These are phyloP conservation scores for Ustilago trichophora DNA, from an alignment of 1,284 basidiomycete genomes.

Conservation along the genomic window DNA sequence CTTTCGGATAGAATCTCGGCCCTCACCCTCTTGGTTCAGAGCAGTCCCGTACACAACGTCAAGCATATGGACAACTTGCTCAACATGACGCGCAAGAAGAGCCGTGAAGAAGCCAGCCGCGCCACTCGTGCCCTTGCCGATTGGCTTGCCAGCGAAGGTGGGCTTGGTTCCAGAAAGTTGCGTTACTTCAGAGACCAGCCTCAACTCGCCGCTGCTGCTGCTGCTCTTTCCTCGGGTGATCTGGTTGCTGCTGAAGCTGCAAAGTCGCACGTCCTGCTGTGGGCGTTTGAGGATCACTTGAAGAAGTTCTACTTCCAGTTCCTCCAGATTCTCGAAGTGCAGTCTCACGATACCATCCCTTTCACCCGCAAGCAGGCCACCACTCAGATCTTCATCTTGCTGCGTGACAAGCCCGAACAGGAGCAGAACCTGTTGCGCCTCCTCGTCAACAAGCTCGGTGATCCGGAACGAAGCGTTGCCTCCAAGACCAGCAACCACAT, in stretches of 20 bases:
- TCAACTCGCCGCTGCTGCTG: constrained; percentile 72
- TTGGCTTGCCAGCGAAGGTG: constrained; percentile 82
- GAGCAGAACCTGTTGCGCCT: constrained; percentile 93
- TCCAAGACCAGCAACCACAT: constrained; percentile 89
- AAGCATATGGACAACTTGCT: constrained; percentile 70
- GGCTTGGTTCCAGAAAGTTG: constrained; percentile 76
- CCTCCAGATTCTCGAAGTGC: constrained; percentile 86
- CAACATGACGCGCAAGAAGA: constrained; percentile 87
- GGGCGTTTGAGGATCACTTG: constrained; percentile 95
- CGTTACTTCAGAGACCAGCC: constrained; percentile 92
- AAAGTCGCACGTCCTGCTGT: constrained; percentile 76
- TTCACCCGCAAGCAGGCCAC: constrained; percentile 87
- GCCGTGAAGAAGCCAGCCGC: constrained; percentile 88
- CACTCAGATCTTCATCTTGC: constrained; percentile 75
- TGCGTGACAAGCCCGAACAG: constrained; percentile 92
- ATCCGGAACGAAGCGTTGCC: constrained; percentile 86
- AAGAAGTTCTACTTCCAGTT: constrained; percentile 96
- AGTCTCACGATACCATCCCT: constrained; percentile 85
- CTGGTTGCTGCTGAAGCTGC: constrained; percentile 40
- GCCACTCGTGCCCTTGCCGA: constrained; percentile 90
- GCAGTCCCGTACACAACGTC: constrained; percentile 86
- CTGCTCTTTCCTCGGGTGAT: constrained; percentile 27
- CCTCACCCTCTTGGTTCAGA: constrained; percentile 87
- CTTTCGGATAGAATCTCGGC: constrained; percentile 93
- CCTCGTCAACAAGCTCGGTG: constrained; percentile 85